A percentile compares a stretch with the other conserved stretches of the same genome.
Evolutionary conservation across 2,329 filamentous ascomycete genomes (phyloP).

Genomic region (Alternaria sp.): DNA sequence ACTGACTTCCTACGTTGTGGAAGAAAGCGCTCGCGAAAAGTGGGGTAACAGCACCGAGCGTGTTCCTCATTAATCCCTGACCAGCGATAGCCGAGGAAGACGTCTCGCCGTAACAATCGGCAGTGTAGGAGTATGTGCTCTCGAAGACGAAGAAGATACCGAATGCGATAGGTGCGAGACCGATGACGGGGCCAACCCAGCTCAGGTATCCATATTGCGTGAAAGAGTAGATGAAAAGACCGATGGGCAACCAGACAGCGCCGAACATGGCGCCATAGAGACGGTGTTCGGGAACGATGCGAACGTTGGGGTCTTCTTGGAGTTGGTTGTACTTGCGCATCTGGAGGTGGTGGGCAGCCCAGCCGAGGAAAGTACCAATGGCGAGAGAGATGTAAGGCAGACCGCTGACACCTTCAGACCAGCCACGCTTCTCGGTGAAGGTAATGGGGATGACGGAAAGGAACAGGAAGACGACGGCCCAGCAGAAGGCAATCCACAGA

Average conservation of each 20-base stretch:
- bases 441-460: constrained; percentile 47
- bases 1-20: constrained; percentile 60
- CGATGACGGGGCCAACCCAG: constrained; percentile 59
- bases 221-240: constrained; percentile 58
- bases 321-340: constrained; percentile 58
- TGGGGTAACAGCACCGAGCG: constrained; percentile 59
- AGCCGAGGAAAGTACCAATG: constrained; percentile 58
- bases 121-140: constrained; percentile 57
- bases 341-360: constrained; percentile 57
- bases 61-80: constrained; percentile 61
- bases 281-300: constrained; percentile 46
- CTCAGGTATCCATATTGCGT: constrained; percentile 58
- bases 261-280: constrained; percentile 42
- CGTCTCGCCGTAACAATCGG: constrained; percentile 60
- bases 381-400: constrained; percentile 60
- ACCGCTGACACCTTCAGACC: constrained; percentile 57
- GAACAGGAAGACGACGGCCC: constrained; percentile 63
- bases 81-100: constrained; percentile 55
- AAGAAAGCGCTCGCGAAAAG: constrained; percentile 61
- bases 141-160: constrained; percentile 62
- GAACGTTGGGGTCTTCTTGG: constrained; percentile 42
- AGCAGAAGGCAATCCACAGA: constrained; percentile 60
- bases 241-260: constrained; percentile 39
- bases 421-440: constrained; percentile 60
- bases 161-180: constrained; percentile 58